Percentiles rank a stretch among this genome's conserved stretches.
Conservation (phyloP, 1,139 yeast species). For the Pichia terricola region DNA sequence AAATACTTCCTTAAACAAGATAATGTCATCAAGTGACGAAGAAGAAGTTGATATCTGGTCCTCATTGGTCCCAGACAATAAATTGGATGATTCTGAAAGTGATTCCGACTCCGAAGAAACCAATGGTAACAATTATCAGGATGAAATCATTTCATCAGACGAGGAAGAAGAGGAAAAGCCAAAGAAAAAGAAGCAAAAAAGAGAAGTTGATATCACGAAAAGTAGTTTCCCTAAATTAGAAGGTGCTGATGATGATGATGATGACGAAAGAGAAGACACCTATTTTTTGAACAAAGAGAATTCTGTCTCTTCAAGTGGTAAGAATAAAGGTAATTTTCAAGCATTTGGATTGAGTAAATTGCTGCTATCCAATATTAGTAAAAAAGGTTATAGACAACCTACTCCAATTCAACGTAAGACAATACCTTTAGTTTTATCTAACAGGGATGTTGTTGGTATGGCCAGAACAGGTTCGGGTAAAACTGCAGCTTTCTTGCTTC, state of each 20-base stretch:
- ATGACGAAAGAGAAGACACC: slow-evolving; percentile 27
- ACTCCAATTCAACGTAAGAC: slow-evolving; percentile 97
- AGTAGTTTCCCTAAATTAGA: slow-evolving; percentile 40
- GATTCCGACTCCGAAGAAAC: slow-evolving; percentile 23
- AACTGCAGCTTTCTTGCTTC: slow-evolving; percentile 95
- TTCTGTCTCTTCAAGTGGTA: slow-evolving; percentile 57
- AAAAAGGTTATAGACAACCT: slow-evolving; percentile 88
- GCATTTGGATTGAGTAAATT: slow-evolving; percentile 81
- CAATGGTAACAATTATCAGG: slow-evolving; percentile 37
- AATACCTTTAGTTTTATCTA: slow-evolving; percentile 79
- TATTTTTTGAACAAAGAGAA: slow-evolving; percentile 33
- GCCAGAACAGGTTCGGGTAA: slow-evolving; percentile 99
- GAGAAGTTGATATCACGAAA: background rate
- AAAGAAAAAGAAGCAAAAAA: slow-evolving; percentile 11
- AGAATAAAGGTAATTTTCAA: slow-evolving; percentile 58
- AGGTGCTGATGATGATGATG: slow-evolving; percentile 40
- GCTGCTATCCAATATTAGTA: slow-evolving; percentile 58
- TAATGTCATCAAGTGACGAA: slow-evolving; percentile 34
- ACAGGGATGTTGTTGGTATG: slow-evolving; percentile 96
- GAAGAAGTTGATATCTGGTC: slow-evolving; percentile 63
- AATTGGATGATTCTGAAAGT: background rate
- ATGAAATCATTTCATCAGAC: slow-evolving; percentile 45
- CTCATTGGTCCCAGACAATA: slow-evolving; percentile 35
- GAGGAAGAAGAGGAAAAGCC: slow-evolving; percentile 26
- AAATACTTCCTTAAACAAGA: background rate